Conservation (phyloP, 495 filamentous ascomycete species). For the Talaromyces thailandensis region DNA sequence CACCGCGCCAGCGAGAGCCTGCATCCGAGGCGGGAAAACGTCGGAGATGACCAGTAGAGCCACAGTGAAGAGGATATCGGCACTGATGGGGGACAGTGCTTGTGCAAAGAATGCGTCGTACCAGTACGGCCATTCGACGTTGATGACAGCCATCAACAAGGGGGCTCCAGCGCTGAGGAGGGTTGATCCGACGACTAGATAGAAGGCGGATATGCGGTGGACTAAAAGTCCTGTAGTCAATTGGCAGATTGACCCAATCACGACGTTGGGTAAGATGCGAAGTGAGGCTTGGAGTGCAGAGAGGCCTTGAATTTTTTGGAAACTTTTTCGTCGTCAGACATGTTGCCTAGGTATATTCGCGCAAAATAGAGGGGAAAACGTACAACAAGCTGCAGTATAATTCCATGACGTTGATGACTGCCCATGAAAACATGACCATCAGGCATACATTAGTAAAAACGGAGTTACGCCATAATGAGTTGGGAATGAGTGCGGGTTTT, state of each 20-base stretch:
- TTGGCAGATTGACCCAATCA: constrained; percentile 43
- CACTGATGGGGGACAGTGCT: constrained; percentile 34
- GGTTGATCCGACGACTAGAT: constrained; percentile 32
- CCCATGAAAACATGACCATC: constrained; percentile 41
- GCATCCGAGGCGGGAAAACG: constrained; percentile 46
- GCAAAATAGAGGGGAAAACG: background rate
- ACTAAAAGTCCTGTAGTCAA: constrained; percentile 43
- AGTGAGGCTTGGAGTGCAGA: constrained; percentile 38
- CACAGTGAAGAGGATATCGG: constrained; percentile 48
- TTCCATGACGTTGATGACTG: constrained; percentile 41
- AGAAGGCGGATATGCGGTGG: constrained; percentile 36
- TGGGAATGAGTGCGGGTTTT: constrained; percentile 44
- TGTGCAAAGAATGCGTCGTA: constrained; percentile 40
- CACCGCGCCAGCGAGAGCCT: constrained; percentile 54
- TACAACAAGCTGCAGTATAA: constrained; percentile 42
- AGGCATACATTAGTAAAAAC: constrained; percentile 41
- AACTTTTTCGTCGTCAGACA: constrained; percentile 19
- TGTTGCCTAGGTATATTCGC: background rate
- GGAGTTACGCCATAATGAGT: constrained; percentile 41
- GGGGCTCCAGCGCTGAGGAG: constrained; percentile 36
- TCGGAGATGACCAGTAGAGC: constrained; percentile 49
- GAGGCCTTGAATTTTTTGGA: constrained; percentile 38
- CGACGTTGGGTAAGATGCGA: constrained; percentile 44
- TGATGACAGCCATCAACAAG: constrained; percentile 41
- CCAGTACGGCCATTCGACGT: constrained; percentile 49